Base-by-base conservation (phyloP, 495 filamentous ascomycete species). In the Tetracladium marchalianum region DNA sequence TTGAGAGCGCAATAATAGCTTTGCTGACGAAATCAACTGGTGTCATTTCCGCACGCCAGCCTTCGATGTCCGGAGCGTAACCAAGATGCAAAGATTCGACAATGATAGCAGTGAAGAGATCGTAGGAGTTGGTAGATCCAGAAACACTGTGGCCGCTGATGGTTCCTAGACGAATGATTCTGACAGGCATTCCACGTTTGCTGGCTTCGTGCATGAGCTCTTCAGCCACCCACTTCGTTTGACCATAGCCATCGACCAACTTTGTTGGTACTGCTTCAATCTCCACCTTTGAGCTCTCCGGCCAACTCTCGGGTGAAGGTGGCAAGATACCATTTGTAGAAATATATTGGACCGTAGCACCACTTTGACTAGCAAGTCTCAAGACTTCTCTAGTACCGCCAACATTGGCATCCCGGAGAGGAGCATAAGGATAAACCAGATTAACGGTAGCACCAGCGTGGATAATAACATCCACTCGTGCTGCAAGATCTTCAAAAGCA, bases 1-100 rank as follows among this genome's bases (percentile, higher is more conserved):
- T 72, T 33, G 71, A 66, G 39, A 84, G 71, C 34, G 77, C 70
- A 27, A 81, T 56, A 46, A 85, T 82, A 0, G 76, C 70, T 50
- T 75, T 75, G 60, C 75, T 80, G 44, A 84, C 76, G 44, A 82
- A 82, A 60, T 85, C 80, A 2, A 81, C 81, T 0, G 81, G 81
- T 2, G 81, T 83, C 79, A 83, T 83, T 62, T 85, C 81, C 0
- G 77, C 78, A 22, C 75, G 72, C 80, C 81, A 84, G 42, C 76
- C 79, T 32, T 76, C 66, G 17, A 83, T 74, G 43, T 81, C 72
- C 0, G 80, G 80, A 4, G 70, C 71, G 43, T 72, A 73, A 16
- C 80, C 79, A 0, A 85, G 54, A 24, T 74, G 71, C 31, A 83
- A 70, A 7, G 80, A 83, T 52, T 85, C 81, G 1, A 85, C 77